Evolutionary conservation across 192 early-diverging fungal genomes (phyloP).

Genomic region (Entomortierella chlamydospora): DNA sequence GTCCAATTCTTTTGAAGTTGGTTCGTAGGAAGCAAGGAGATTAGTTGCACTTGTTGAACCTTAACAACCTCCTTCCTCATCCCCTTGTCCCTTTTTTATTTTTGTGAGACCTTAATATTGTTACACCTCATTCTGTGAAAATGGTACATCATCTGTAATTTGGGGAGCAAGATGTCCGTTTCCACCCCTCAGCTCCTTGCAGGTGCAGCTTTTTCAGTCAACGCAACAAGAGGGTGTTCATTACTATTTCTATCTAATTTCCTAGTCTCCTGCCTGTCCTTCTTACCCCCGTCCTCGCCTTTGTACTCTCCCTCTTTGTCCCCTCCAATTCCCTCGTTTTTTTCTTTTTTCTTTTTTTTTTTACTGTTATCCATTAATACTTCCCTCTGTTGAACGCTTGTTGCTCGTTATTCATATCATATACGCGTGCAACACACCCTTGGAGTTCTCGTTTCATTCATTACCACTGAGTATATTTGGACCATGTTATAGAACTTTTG

Average conservation of each 20-base stretch:
- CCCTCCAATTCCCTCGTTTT: neutral
- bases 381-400: slow-evolving; percentile 19
- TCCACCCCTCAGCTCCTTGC: slow-evolving; percentile 15
- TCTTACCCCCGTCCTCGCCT: slow-evolving; percentile 6
- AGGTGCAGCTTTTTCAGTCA: slow-evolving; percentile 5
- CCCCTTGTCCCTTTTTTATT: slow-evolving; percentile 22
- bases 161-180: slow-evolving; percentile 1
- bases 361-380: slow-evolving; percentile 4
- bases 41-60: neutral
- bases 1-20: neutral
- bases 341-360: neutral
- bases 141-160: neutral
- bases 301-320: neutral
- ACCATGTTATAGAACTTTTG: neutral
- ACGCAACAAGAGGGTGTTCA: neutral
- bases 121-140: neutral
- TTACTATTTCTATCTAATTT: slow-evolving; percentile 11
- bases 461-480: neutral
- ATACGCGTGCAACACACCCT: neutral
- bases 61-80: slow-evolving; percentile 19
- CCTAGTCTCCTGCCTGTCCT: slow-evolving; percentile 4
- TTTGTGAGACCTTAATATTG: slow-evolving; percentile 8
- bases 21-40: slow-evolving; percentile 23
- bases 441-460: neutral
- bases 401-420: neutral